Base-by-base conservation (phyloP, 2,329 filamentous ascomycete species). In the Nakataea oryzae region DNA sequence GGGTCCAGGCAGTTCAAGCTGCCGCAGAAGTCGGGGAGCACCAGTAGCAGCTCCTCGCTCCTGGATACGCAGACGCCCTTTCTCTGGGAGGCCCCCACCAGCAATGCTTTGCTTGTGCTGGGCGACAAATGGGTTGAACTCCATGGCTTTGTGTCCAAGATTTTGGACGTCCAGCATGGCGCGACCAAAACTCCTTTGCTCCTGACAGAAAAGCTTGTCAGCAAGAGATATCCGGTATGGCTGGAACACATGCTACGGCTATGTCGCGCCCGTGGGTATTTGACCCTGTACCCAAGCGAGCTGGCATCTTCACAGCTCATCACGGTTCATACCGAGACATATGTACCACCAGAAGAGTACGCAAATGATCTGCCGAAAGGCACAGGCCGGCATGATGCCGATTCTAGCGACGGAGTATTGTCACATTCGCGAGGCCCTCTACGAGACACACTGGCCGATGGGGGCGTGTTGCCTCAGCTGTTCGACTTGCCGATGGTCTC, bases 71-170 rank as follows among this genome's bases (percentile, higher is more conserved):
- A 75, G 6, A 81, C 83, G 0, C 80, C 89, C 0, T 96, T 96
- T 69, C 77, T 96, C 11, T 96, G 92, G 87, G 89, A 96, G 74
- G 85, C 87, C 2, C 93, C 93, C 6, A 89, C 86, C 66, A 90
- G 88, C 69, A 89, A 95, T 65, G 93, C 93, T 0, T 84, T 87
- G 13, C 79, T 99, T 12, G 88, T 93, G 71, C 86, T 95, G 62
- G 92, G 93, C 56, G 85, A 91, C 58, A 92, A 88, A 70, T 99
- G 95, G 95, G 77, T 84, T 14, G 90, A 96, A 67, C 81, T 96
- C 12, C 92, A 97, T 71, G 83, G 86, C 13, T 95, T 96, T 67
- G 81, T 96, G 2, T 84, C 88, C 13, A 81, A 83, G 58, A 78
- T 86, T 8, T 75, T 93, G 21, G 75, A 79, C 34, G 70, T 71